phyloP scores from a whole-genome alignment of 2,329 filamentous ascomycete species.

The Phialophora macrospora region DNA sequence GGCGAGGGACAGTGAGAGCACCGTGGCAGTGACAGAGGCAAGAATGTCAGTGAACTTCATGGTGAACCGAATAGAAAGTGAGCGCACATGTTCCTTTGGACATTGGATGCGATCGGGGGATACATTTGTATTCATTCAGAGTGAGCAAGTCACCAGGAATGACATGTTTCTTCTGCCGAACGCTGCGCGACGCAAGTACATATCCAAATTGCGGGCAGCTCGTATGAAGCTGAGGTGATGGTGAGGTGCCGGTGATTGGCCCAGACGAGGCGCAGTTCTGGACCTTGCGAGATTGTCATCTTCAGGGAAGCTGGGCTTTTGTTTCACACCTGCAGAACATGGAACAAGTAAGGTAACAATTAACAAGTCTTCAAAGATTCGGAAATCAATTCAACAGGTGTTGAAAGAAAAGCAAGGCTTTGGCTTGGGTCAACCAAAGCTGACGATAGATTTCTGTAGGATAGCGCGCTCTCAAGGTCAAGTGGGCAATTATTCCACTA shows the following conservation, averaged over 20 bases:
- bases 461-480: background rate
- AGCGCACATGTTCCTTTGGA: background rate
- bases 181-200: background rate
- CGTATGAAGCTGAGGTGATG: background rate
- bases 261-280: background rate
- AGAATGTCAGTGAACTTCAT: slow-evolving; percentile 19
- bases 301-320: background rate
- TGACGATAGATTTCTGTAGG: background rate
- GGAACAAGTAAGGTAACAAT: background rate
- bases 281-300: background rate
- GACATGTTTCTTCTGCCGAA: background rate
- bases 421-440: background rate
- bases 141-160: background rate
- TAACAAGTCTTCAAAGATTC: background rate
- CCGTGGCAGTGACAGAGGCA: slow-evolving; percentile 12
- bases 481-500: background rate
- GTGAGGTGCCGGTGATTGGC: background rate
- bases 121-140: background rate
- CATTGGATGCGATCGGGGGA: background rate
- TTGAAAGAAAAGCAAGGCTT: background rate
- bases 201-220: background rate
- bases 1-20: slow-evolving; percentile 43
- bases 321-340: background rate
- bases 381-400: background rate
- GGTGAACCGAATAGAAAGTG: background rate